Conservation (phyloP, 805 yeast species). For the Grigorovia yakushimaensis region DNA sequence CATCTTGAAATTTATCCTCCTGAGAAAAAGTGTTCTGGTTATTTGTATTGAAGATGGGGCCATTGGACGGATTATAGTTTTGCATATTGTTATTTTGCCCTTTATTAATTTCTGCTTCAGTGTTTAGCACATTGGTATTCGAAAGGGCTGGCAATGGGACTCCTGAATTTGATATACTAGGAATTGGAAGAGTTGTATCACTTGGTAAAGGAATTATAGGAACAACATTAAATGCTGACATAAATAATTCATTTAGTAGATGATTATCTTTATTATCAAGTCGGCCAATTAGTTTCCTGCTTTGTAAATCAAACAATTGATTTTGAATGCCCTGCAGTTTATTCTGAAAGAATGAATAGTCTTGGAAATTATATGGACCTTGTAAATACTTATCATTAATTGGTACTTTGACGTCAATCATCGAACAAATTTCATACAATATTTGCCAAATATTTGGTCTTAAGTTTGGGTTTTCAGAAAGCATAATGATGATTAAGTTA, state of each 20-base stretch:
- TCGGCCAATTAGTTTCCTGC: slow-evolving; percentile 12
- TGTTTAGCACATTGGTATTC: not conserved
- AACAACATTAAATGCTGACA: slow-evolving; percentile 23
- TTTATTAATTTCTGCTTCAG: not conserved
- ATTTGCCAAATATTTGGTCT: slow-evolving; percentile 89
- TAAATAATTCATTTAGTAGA: slow-evolving; percentile 19
- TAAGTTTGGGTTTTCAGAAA: slow-evolving; percentile 71
- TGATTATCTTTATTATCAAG: slow-evolving; percentile 10
- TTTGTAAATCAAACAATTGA: slow-evolving; percentile 22
- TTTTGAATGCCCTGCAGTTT: slow-evolving; percentile 24
- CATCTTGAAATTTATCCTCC: not conserved
- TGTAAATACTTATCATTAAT: slow-evolving; percentile 29
- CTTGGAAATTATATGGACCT: slow-evolving; percentile 50
- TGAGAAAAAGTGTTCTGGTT: not conserved
- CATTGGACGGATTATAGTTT: no score
- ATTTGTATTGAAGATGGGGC: not conserved
- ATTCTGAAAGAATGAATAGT: slow-evolving; percentile 43
- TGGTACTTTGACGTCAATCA: slow-evolving; percentile 41
- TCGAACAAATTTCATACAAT: slow-evolving; percentile 49
- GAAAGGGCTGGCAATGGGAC: not conserved
- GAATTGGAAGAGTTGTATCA: not conserved
- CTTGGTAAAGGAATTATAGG: slow-evolving; percentile 18
- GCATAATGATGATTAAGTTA: slow-evolving; percentile 66
- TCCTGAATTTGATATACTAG: not conserved
- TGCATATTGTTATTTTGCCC: not conserved